Base-by-base conservation (phyloP, 2,329 filamentous ascomycete genomes). In the Leptographium radiaticola region DNA sequence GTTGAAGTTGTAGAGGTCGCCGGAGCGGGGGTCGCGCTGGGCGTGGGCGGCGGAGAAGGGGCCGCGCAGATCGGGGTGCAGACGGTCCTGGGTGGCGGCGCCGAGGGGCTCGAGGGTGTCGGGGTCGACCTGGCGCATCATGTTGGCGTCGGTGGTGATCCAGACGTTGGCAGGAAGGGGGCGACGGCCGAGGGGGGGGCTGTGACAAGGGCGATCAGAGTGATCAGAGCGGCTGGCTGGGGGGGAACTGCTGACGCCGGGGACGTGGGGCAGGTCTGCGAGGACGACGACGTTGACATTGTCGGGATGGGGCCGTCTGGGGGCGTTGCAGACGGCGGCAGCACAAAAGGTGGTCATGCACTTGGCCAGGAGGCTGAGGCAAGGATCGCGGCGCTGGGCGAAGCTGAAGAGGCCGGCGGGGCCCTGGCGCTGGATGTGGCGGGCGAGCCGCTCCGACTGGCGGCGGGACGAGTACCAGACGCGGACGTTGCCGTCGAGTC, bases 1-100 rank as follows among this genome's bases (percentile, higher is more conserved):
- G 62, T 94, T 94, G 69, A 80, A 91, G 67, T 93, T 94, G 74
- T 80, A 91, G 8, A 87, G 63, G 58, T 93, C 87, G 8, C 88
- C 87, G 0, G 83, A 89, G 0, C 68, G 66, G 0, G 84, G 85
- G 63, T 93, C 87, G 0, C 78, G 76, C 53, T 84, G 81, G 0
- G 84, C 80, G 64, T 94, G 89, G 0, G 88, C 79, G 42, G 79
- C 83, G 2, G 84, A 83, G 15, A 87, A 64, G 0, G 75, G 77
- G 0, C 88, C 88, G 13, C 71, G 79, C 13, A 94, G 73, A 0
- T 78, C 73, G 0, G 85, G 83, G 63, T 94, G 83, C 15, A 94
- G 71, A 2, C 62, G 63, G 1, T 63, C 62, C 62, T 91, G 87
- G 0, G 66, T 65, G 0, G 80, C 76, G n/a, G 80, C 64, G 0